These are phyloP conservation scores for Dimargaris xerosporica DNA, from an alignment of 192 early-diverging fungal genomes.

Conservation along the genomic window DNA sequence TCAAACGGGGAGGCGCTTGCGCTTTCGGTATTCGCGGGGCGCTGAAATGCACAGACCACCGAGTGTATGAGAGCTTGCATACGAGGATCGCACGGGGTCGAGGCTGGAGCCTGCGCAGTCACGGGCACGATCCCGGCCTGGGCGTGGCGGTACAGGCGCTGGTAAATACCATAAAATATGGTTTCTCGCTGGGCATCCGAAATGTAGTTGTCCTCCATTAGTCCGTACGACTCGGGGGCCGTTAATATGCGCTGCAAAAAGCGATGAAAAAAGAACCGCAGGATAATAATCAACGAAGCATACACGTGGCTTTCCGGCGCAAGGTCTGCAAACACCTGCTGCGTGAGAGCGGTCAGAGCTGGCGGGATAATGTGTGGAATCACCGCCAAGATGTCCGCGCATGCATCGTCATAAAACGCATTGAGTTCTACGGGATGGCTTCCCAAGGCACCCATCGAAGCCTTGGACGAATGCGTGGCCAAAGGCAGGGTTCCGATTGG, in stretches of 20 bases:
- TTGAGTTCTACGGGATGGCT: neutral
- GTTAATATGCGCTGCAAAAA: constrained; percentile 3
- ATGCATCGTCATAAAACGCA: constrained; percentile 5
- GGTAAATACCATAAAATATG: neutral
- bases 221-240: neutral
- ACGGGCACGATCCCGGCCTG: constrained; percentile 6
- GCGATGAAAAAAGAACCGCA: constrained; percentile 9
- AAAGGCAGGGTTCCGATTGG: too few relatives aligned
- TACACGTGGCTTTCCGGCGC: neutral
- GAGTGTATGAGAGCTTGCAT: neutral
- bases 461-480: too few relatives aligned
- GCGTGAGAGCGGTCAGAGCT: neutral
- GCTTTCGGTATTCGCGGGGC: neutral
- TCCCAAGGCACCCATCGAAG: too few relatives aligned
- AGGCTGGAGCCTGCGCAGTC: neutral
- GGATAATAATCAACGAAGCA: constrained; percentile 8
- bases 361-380: neutral
- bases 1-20: neutral
- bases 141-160: constrained; percentile 8
- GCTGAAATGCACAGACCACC: neutral
- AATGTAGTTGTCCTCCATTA: constrained; percentile 6
- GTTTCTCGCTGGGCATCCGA: constrained; percentile 3
- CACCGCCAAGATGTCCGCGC: neutral
- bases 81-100: neutral
- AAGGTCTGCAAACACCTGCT: neutral